phyloP scores from a whole-genome alignment of 2,329 filamentous ascomycete species.

The Ceratocystis harringtonii region DNA sequence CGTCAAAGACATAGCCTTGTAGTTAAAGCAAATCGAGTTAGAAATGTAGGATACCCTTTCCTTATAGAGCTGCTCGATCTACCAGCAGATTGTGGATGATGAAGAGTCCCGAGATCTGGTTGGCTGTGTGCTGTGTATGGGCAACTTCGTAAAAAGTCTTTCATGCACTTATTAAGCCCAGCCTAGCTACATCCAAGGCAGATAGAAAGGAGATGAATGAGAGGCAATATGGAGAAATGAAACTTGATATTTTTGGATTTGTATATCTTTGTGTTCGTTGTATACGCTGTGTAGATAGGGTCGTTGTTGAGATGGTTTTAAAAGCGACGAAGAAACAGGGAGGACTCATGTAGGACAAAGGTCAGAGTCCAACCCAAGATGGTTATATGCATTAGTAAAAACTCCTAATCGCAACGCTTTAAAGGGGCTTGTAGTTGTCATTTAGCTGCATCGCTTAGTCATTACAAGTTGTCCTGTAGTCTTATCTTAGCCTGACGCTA shows the following conservation, averaged over 20 bases:
- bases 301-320: neutral
- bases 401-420: neutral
- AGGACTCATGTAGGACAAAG: slow-evolving; percentile 2
- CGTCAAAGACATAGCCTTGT: neutral
- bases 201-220: neutral
- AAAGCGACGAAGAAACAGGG: neutral
- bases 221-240: too few relatives aligned
- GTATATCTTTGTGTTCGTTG: too few relatives aligned
- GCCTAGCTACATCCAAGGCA: neutral
- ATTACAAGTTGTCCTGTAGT: neutral
- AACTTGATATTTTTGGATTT: too few relatives aligned
- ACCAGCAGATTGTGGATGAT: too few relatives aligned
- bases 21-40: neutral
- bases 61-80: too few relatives aligned
- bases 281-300: neutral
- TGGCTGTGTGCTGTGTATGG: neutral
- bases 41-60: neutral
- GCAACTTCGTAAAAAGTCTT: neutral
- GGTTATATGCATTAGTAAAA: neutral
- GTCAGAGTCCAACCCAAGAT: neutral
- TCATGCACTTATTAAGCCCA: too few relatives aligned
- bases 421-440: neutral
- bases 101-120: neutral
- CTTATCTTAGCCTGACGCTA: neutral
- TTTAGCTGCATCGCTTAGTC: neutral